Percentiles rank a stretch among this genome's conserved stretches.
Evolutionary conservation across 163 green algal genomes (phyloP).

Genomic region (Coccomyxa subellipsoidea): DNA sequence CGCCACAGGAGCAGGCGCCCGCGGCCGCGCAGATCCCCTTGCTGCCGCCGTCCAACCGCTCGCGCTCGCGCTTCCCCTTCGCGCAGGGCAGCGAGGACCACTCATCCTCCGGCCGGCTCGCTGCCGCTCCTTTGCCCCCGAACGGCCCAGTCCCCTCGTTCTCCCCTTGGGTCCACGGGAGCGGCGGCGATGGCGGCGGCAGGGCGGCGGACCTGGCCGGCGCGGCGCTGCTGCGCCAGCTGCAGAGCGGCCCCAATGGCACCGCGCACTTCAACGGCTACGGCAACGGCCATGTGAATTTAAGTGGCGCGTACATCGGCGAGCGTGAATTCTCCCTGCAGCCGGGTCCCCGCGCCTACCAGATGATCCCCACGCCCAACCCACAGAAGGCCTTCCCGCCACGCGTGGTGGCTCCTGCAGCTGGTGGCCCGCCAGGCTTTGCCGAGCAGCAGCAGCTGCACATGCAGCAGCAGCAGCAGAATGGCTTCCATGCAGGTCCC

Average conservation of each 20-base stretch:
- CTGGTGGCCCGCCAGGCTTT: not conserved
- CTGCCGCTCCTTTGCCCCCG: no score
- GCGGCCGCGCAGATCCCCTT: not conserved
- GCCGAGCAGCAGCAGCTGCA: not conserved
- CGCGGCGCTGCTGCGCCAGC: conserved; percentile 20
- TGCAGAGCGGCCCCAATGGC: conserved; percentile 12
- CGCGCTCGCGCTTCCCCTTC: conserved; percentile 14
- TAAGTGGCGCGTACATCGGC: not conserved
- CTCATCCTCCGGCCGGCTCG: not conserved
- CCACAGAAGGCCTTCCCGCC: no score
- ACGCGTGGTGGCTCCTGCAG: no score
- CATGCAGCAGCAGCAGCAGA: not conserved
- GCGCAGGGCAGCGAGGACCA: conserved; percentile 9
- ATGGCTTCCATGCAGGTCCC: not conserved
- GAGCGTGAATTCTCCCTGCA: not conserved
- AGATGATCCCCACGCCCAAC: not conserved
- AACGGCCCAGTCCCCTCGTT: not conserved
- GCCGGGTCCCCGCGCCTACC: not conserved
- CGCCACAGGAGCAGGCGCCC: not conserved
- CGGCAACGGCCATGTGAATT: not conserved
- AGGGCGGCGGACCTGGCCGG: not conserved
- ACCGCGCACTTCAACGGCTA: not conserved
- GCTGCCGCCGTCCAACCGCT: conserved; percentile 1
- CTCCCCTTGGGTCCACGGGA: no score
- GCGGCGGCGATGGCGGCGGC: no score